A percentile compares a stretch with the other conserved stretches of the same genome.
phyloP scores from a whole-genome alignment of 768 basidiomycete species.

The Leccinum longicurvipes region DNA sequence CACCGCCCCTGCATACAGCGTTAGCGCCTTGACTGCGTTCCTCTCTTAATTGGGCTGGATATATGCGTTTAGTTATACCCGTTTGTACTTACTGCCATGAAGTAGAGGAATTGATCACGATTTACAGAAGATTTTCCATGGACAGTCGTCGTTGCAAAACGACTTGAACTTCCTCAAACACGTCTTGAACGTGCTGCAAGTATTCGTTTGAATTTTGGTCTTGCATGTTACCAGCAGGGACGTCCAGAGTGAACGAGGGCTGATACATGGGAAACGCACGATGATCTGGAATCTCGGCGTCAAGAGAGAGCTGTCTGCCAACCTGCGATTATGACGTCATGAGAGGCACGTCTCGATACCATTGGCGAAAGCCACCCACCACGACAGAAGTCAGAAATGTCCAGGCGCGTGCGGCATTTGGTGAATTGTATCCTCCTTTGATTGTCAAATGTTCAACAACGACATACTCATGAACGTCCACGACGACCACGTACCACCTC shows the following conservation, averaged over 20 bases:
- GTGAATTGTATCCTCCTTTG: conserved; percentile 75
- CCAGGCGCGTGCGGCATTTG: conserved; percentile 88
- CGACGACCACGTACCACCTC: conserved; percentile 52
- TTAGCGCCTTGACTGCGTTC: conserved; percentile 27
- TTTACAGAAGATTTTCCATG: neutral
- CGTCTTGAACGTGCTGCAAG: conserved; percentile 40
- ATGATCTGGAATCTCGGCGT: conserved; percentile 76
- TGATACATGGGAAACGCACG: conserved; percentile 66
- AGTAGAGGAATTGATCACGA: neutral
- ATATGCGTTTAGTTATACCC: neutral
- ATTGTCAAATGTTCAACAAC: conserved; percentile 14
- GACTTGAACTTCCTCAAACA: conserved; percentile 36
- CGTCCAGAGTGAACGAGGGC: conserved; percentile 79
- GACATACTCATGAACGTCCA: conserved; percentile 4
- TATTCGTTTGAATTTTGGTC: conserved; percentile 70
- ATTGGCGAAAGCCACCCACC: conserved; percentile 41
- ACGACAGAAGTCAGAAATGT: conserved; percentile 73
- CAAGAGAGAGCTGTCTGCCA: conserved; percentile 49
- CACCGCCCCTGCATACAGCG: conserved; percentile 46
- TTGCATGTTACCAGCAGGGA: conserved; percentile 66
- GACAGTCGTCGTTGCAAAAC: conserved; percentile 19
- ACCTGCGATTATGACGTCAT: conserved; percentile 37
- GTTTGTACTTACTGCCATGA: neutral
- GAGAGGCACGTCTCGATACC: neutral
- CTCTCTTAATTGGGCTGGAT: neutral